Evolutionary conservation across 2,329 filamentous ascomycete genomes (phyloP).

Genomic region (Aspergillus intermedius): DNA sequence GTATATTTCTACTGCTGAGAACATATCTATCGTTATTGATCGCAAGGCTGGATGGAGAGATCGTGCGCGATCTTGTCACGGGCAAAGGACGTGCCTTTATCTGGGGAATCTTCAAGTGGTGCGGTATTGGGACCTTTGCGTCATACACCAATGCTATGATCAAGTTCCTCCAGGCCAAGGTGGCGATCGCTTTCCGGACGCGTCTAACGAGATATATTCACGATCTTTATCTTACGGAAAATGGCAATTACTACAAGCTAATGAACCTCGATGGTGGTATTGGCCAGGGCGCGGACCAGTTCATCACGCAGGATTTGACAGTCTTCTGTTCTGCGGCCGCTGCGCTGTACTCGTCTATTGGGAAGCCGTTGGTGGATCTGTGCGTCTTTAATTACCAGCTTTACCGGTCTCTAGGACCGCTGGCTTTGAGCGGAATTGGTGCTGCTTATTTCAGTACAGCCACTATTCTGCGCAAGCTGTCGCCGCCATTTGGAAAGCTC

Average conservation of each 20-base stretch:
- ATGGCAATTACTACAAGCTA: constrained; percentile 93
- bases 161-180: constrained; percentile 95
- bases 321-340: constrained; percentile 91
- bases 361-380: constrained; percentile 96
- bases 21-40: constrained; percentile 94
- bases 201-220: constrained; percentile 93
- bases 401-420: constrained; percentile 79
- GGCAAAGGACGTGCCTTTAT: constrained; percentile 85
- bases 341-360: constrained; percentile 87
- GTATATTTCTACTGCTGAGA: constrained; percentile 78
- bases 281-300: constrained; percentile 88
- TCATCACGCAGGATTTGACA: constrained; percentile 94
- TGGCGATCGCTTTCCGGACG: constrained; percentile 95
- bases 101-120: constrained; percentile 90
- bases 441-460: constrained; percentile 94
- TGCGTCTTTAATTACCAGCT: constrained; percentile 98
- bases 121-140: constrained; percentile 83
- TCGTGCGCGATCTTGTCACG: constrained; percentile 91
- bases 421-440: constrained; percentile 77
- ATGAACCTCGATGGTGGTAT: constrained; percentile 88
- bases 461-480: constrained; percentile 77
- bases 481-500: constrained; percentile 91
- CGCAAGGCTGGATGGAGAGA: constrained; percentile 87
- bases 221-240: constrained; percentile 90
- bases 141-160: constrained; percentile 99